These are phyloP conservation scores for Scheffersomyces insectosa DNA, from an alignment of 1,139 yeast species.

Conservation along the genomic window DNA sequence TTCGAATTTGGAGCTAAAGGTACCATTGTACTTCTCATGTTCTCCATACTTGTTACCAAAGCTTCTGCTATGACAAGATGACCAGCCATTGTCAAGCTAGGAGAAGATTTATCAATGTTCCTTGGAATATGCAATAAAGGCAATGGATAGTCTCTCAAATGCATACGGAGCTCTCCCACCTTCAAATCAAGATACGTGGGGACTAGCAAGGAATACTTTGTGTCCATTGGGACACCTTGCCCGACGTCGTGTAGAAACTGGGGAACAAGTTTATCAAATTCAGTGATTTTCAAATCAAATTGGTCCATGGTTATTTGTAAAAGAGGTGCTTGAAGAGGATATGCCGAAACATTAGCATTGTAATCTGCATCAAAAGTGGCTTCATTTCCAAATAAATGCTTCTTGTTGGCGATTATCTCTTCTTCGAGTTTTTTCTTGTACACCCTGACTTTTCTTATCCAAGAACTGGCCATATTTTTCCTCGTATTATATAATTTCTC, in stretches of 20 bases:
- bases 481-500: constrained; percentile 10
- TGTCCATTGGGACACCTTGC: constrained; percentile 76
- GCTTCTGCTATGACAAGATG: constrained; percentile 52
- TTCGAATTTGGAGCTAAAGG: constrained; percentile 52
- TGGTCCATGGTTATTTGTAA: constrained; percentile 57
- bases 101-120: constrained; percentile 14
- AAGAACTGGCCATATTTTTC: constrained; percentile 29
- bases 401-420: constrained; percentile 54
- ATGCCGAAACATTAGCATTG: constrained; percentile 59
- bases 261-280: constrained; percentile 55
- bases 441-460: constrained; percentile 53
- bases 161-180: constrained; percentile 53
- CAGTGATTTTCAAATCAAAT: constrained; percentile 58
- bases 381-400: constrained; percentile 47
- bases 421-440: constrained; percentile 42
- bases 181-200: constrained; percentile 58
- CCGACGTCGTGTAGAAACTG: constrained; percentile 71
- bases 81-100: constrained; percentile 42
- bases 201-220: constrained; percentile 64
- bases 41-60: constrained; percentile 37
- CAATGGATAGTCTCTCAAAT: constrained; percentile 68
- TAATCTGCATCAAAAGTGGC: constrained; percentile 44
- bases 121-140: constrained; percentile 50
- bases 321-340: constrained; percentile 63
- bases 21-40: constrained; percentile 60